Evolutionary conservation across 1,284 basidiomycete genomes (phyloP), one percentile per base, ranked within the genome.

Genomic region (Ustilago nuda): DNA sequence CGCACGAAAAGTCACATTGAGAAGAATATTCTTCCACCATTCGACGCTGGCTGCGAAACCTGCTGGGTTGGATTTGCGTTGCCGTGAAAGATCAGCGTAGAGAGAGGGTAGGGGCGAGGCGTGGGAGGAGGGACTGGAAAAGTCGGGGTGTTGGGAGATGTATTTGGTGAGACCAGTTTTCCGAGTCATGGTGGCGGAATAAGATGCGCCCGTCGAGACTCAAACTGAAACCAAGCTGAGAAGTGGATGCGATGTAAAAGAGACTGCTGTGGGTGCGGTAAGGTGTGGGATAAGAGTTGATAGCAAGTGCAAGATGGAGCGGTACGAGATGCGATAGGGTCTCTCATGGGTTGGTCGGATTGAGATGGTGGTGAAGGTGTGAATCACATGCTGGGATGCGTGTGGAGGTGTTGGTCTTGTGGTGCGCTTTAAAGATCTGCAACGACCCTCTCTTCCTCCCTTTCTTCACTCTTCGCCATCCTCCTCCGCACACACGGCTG

Each of bases 81-180:
- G 94, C 8, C 91, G 89, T 0, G 93, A 91, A 62, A 96, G 91
- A 82, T 95, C 94, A 3, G 94, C 92, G 86, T 95, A 98, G 15
- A 98, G 88, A 0, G 94, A 91, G 76, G 92, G 91, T 0, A 97
- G 88, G 11, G 76, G 74, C 3, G 71, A 83, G 15, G 60, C 53
- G 12, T 66, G 43, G 2, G 72, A 73, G 32, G 27, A 43, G 1
- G 78, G 43, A 41, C 72, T 56, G 27, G 33, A 27, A 48, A 81
- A 78, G 23, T 69, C 66, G 2, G 67, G 56, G 36, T 74, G 74
- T 8, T 12, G 23, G 15, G 68, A 41, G 30, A 83, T 55, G 57
- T 78, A 82, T 23, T 56, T 37, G 9, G 56, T 32, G 32, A 68
- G 56, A 15, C 58, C 52, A 8, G 43, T 13, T 23, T 43, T 41